These are phyloP conservation scores for Sarocladium oryzae DNA, from an alignment of 2,329 filamentous ascomycete genomes.

Conservation along the genomic window DNA sequence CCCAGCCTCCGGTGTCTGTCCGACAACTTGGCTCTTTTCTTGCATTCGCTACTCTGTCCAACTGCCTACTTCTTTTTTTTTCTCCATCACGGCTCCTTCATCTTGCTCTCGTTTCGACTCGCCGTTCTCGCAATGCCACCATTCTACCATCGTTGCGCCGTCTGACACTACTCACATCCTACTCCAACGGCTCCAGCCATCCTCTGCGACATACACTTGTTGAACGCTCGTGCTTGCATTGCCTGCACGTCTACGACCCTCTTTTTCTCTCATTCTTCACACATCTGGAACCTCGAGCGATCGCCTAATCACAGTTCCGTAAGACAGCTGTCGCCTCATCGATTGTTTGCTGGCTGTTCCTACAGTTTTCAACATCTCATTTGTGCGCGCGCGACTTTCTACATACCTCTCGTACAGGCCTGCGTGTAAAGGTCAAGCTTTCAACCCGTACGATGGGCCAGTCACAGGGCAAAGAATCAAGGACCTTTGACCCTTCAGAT, in stretches of 20 bases:
- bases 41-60: neutral
- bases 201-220: no score
- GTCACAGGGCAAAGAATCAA: constrained; percentile 7
- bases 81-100: neutral
- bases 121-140: constrained; percentile 1
- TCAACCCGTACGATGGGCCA: constrained; percentile 7
- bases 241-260: no score
- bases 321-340: no score
- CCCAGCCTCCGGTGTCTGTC: neutral
- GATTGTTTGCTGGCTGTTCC: no score
- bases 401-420: neutral
- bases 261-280: no score
- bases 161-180: neutral
- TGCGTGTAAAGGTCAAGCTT: no score
- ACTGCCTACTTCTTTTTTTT: neutral
- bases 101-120: neutral
- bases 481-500: neutral
- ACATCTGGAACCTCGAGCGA: no score
- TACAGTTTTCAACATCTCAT: neutral
- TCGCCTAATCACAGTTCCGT: no score
- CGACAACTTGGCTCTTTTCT: neutral
- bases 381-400: neutral
- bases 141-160: neutral
- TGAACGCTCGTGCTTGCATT: no score
- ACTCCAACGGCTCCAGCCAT: no score